Conservation (phyloP, 495 filamentous ascomycete species). For the Lophiotrema nucula region DNA sequence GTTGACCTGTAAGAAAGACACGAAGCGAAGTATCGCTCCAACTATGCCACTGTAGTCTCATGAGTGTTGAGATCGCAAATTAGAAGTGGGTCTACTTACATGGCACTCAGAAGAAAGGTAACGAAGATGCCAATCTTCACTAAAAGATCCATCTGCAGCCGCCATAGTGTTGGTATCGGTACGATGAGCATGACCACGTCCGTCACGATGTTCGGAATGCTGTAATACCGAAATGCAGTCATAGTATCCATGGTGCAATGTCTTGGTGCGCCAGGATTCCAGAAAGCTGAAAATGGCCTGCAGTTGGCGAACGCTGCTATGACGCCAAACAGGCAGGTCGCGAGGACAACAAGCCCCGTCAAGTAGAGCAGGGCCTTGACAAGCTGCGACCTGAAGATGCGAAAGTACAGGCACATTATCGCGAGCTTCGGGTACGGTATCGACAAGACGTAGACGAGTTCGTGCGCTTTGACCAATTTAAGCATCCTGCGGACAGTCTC, state of each 20-base stretch:
- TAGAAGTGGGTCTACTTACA: background rate
- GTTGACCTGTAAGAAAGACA: constrained; percentile 7
- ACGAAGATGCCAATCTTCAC: constrained; percentile 12
- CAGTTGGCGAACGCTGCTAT: constrained; percentile 16
- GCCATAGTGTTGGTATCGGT: constrained; percentile 12
- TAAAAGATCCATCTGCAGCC: constrained; percentile 5
- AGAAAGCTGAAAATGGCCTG: constrained; percentile 8
- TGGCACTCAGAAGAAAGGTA: constrained; percentile 6
- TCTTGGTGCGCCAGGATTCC: background rate
- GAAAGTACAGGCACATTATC: constrained; percentile 23
- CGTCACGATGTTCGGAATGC: constrained; percentile 23
- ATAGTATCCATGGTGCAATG: constrained; percentile 20
- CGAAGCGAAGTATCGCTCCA: constrained; percentile 16
- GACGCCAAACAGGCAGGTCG: constrained; percentile 13
- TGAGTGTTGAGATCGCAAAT: background rate
- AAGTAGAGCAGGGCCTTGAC: background rate
- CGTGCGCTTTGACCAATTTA: constrained; percentile 18
- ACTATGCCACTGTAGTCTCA: constrained; percentile 16
- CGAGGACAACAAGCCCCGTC: constrained; percentile 9
- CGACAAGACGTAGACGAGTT: constrained; percentile 18
- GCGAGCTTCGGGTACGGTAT: constrained; percentile 24
- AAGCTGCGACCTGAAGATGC: constrained; percentile 7
- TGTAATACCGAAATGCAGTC: constrained; percentile 20
- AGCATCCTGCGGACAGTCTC: constrained; percentile 5
- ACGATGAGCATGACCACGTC: constrained; percentile 13